Conservation (phyloP, 2,329 filamentous ascomycete genomes). For the Neonectria faginata region DNA sequence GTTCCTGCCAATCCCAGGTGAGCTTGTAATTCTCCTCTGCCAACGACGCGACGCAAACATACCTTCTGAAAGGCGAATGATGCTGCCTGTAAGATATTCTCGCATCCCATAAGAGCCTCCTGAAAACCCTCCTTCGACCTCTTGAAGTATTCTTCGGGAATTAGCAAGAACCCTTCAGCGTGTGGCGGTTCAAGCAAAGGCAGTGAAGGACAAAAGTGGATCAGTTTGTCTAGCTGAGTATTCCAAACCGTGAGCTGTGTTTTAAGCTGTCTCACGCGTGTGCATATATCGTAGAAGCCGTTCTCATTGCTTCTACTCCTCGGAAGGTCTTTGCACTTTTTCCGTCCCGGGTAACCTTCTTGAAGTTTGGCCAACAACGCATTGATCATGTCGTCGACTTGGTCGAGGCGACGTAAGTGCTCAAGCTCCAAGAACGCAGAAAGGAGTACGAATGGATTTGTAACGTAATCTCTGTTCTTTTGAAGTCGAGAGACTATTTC, state of each 20-base stretch:
- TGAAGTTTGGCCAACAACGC: not conserved
- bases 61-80: conserved; percentile 26
- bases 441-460: conserved; percentile 22
- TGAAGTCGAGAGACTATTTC: conserved; percentile 8
- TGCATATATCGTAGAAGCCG: not conserved
- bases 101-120: conserved; percentile 8
- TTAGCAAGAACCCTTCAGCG: conserved; percentile 9
- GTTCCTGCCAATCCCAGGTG: conserved; percentile 6
- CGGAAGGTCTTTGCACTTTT: not conserved
- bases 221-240: not conserved
- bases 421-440: conserved; percentile 20
- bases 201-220: not conserved
- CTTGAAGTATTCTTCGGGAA: conserved; percentile 16
- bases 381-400: not conserved
- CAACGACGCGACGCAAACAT: not conserved
- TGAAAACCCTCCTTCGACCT: conserved; percentile 9
- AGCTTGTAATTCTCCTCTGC: not conserved
- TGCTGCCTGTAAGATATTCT: conserved; percentile 12
- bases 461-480: conserved; percentile 11
- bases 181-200: not conserved
- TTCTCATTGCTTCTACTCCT: not conserved
- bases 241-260: not conserved
- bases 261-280: not conserved
- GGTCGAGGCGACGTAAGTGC: not conserved
- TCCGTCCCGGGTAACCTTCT: not conserved